These are phyloP conservation scores for Hypoxylon sp. DNA, from an alignment of 2,329 filamentous ascomycete genomes.

Conservation along the genomic window DNA sequence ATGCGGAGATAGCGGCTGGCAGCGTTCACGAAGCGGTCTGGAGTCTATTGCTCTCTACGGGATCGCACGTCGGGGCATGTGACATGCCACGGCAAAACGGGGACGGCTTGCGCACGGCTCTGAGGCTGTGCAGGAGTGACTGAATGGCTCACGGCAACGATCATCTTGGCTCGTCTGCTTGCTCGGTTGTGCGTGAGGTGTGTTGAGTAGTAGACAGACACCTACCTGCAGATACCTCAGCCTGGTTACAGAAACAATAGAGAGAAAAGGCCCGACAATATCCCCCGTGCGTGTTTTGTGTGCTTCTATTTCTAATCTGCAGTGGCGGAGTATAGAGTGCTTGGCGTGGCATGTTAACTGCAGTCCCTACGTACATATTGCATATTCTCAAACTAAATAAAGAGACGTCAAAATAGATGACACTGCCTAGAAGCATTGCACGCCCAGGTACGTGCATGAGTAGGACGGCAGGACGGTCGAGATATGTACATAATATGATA, in stretches of 20 bases:
- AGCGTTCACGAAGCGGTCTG: constrained; percentile 9
- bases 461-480: too few species aligned
- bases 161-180: constrained; percentile 10
- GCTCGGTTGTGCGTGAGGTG: background rate
- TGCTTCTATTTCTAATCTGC: background rate
- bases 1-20: background rate
- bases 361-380: background rate
- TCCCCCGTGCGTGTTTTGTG: background rate
- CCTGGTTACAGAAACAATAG: background rate
- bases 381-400: background rate
- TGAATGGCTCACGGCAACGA: constrained; percentile 15
- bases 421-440: too few species aligned
- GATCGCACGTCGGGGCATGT: too few species aligned
- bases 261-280: constrained; percentile 15
- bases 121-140: constrained; percentile 37
- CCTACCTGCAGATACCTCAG: too few species aligned
- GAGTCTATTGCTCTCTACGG: constrained; percentile 6
- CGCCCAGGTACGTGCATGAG: too few species aligned
- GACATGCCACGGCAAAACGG: constrained; percentile 11
- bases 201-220: too few species aligned
- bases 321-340: background rate
- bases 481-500: too few species aligned
- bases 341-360: background rate
- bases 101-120: constrained; percentile 27
- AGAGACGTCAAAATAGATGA: background rate